Conservation (phyloP, 192 early-diverging fungal genomes). For the Piromyces finnis region DNA sequence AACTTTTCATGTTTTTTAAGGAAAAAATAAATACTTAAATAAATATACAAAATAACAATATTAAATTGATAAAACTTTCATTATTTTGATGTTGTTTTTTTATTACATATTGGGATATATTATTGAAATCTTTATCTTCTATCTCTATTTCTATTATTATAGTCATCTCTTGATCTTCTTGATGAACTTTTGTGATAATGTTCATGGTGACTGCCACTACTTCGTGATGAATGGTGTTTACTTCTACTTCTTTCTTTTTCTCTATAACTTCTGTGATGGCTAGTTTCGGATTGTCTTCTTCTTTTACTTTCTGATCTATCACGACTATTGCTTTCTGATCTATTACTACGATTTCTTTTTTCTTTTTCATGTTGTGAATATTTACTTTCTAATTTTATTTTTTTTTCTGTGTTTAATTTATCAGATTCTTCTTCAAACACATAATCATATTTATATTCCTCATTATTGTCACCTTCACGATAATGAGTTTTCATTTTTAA, state of each 20-base stretch:
- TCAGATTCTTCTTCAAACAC: background rate
- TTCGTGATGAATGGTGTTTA: background rate
- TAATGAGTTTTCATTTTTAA: slow-evolving; percentile 30
- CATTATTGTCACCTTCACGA: slow-evolving; percentile 13
- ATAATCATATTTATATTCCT: slow-evolving; percentile 14
- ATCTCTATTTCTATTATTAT: background rate
- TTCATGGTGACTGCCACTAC: background rate
- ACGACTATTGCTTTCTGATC: no score
- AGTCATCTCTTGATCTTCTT: background rate
- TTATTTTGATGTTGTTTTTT: no score
- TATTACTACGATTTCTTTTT: background rate
- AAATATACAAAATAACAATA: no score
- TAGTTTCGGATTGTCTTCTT: background rate
- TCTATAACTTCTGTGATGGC: background rate
- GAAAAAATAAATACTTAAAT: no score
- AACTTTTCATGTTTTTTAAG: no score
- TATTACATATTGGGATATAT: no score
- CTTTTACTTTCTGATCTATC: background rate
- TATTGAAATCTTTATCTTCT: no score
- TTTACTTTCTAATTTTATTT: background rate
- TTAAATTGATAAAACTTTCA: no score
- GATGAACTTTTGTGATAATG: background rate
- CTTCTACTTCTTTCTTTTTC: background rate
- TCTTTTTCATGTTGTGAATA: background rate
- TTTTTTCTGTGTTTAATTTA: background rate